Percentiles rank a stretch among this genome's conserved stretches.
Conservation (phyloP, 2,329 filamentous ascomycete genomes). For the Fusarium brachygibbosum region DNA sequence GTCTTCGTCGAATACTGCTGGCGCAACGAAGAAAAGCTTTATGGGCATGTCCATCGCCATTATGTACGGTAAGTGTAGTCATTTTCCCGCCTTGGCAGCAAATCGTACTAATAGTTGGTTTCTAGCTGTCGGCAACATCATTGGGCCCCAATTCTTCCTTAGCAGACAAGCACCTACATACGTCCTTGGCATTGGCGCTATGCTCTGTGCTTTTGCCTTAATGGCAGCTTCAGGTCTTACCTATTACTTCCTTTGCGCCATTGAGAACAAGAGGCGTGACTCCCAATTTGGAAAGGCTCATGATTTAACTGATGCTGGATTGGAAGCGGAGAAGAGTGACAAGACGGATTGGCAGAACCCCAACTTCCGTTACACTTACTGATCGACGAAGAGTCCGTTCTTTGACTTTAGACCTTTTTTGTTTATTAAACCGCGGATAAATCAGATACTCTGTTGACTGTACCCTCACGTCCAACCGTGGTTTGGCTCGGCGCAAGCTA, state of each 20-base stretch:
- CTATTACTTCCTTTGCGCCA: conserved; percentile 42
- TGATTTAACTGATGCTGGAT: conserved; percentile 5
- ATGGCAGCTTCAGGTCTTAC: conserved; percentile 41
- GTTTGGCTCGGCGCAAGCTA: too few species aligned
- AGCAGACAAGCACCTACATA: conserved; percentile 49
- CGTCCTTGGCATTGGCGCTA: conserved; percentile 46
- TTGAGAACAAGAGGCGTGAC: conserved; percentile 45
- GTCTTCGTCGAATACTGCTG: conserved; percentile 50
- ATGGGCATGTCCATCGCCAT: conserved; percentile 49
- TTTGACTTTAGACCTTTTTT: too few species aligned
- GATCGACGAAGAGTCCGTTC: too few species aligned
- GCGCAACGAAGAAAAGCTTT: conserved; percentile 52
- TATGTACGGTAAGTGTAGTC: conserved; percentile 39
- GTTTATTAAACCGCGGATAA: too few species aligned
- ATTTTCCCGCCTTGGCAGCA: rapidly evolving
- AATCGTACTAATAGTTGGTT: rapidly evolving
- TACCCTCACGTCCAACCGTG: too few species aligned
- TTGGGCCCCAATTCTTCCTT: conserved; percentile 51
- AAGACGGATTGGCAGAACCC: conserved; percentile 39
- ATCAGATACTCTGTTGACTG: too few species aligned
- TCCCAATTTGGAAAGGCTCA: conserved; percentile 22
- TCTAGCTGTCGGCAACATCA: conserved; percentile 51
- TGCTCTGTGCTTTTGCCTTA: conserved; percentile 49
- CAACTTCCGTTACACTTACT: conserved; percentile 39
- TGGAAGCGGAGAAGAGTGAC: conserved; percentile 22